phyloP scores from a whole-genome alignment of 106 monocot species.

The Ottelia alismoides region DNA sequence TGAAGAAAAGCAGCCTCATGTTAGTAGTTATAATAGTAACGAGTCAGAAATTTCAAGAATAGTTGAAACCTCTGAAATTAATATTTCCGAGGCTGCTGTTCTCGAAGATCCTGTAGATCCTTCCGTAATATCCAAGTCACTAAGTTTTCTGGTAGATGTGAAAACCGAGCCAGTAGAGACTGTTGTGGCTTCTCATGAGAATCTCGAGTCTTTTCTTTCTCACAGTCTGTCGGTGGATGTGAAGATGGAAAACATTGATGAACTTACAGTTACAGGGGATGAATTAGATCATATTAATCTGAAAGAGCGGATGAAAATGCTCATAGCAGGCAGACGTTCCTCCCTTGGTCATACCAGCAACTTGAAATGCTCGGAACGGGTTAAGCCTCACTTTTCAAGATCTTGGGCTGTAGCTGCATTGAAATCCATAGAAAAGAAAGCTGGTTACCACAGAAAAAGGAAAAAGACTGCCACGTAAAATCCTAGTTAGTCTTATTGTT shows the following conservation, averaged over 20 bases:
- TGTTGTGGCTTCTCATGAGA: neutral
- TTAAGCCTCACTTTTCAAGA: slow-evolving; percentile 1
- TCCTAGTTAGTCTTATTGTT: neutral
- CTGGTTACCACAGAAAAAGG: slow-evolving; percentile 33
- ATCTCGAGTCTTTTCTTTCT: neutral
- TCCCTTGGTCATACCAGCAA: neutral
- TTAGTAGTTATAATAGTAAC: too few relatives aligned
- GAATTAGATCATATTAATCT: slow-evolving; percentile 37
- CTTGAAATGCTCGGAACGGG: neutral
- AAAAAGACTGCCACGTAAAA: slow-evolving; percentile 77
- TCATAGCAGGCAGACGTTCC: neutral
- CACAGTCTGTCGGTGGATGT: neutral
- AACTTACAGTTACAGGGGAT: slow-evolving; percentile 15
- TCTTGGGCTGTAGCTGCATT: neutral
- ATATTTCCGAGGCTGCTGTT: too few relatives aligned
- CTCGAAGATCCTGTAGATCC: too few relatives aligned
- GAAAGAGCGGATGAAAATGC: slow-evolving; percentile 19
- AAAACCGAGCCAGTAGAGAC: slow-evolving; percentile 22
- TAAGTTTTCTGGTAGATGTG: neutral
- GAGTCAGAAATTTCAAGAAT: too few relatives aligned
- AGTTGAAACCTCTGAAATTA: too few relatives aligned
- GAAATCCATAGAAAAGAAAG: too few relatives aligned
- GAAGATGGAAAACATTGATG: slow-evolving; percentile 20
- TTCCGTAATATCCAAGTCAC: slow-evolving; percentile 3
- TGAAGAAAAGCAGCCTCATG: too few relatives aligned